A percentile compares a stretch with the other conserved stretches of the same genome.
These are phyloP conservation scores for Pyricularia sp. DNA, from an alignment of 2,329 filamentous ascomycete genomes.

Conservation along the genomic window DNA sequence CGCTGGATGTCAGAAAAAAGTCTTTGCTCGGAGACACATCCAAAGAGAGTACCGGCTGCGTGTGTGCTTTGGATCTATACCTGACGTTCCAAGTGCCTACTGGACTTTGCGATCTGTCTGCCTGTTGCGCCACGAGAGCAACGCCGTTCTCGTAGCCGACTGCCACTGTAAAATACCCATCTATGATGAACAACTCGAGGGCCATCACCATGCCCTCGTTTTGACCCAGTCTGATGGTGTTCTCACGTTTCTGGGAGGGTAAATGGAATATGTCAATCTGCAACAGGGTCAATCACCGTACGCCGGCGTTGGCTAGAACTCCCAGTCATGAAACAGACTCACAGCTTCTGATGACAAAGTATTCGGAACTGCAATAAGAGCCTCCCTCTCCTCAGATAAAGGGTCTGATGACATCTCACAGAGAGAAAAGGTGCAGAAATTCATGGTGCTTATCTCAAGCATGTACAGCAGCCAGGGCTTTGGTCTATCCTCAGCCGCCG, in stretches of 20 bases:
- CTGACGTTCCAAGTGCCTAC: conserved; percentile 30
- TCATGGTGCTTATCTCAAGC: conserved; percentile 80
- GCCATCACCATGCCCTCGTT: conserved; percentile 83
- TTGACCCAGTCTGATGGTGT: conserved; percentile 35
- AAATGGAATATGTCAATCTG: conserved; percentile 74
- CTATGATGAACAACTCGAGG: conserved; percentile 42
- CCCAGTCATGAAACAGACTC: conserved; percentile 12
- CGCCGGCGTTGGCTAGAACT: not conserved
- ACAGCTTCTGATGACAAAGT: conserved; percentile 59
- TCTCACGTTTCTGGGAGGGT: conserved; percentile 58
- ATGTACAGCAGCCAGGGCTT: conserved; percentile 79
- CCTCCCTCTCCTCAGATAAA: conserved; percentile 9
- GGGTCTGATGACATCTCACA: conserved; percentile 14
- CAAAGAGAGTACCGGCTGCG: conserved; percentile 70
- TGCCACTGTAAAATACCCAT: conserved; percentile 41
- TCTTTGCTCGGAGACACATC: conserved; percentile 35
- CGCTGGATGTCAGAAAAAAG: conserved; percentile 67
- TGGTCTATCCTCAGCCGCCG: conserved; percentile 30
- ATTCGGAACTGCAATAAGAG: conserved; percentile 70
- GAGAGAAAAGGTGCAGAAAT: conserved; percentile 74
- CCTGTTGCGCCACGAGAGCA: conserved; percentile 49
- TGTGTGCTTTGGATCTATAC: conserved; percentile 57
- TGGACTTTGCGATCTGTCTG: conserved; percentile 13
- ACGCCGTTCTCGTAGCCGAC: conserved; percentile 81
- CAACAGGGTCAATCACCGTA: conserved; percentile 3